Evolutionary conservation across 1,139 yeast genomes (phyloP), one percentile per base, ranked within the genome.

Genomic region (Protomyces arabidopsidicola): DNA sequence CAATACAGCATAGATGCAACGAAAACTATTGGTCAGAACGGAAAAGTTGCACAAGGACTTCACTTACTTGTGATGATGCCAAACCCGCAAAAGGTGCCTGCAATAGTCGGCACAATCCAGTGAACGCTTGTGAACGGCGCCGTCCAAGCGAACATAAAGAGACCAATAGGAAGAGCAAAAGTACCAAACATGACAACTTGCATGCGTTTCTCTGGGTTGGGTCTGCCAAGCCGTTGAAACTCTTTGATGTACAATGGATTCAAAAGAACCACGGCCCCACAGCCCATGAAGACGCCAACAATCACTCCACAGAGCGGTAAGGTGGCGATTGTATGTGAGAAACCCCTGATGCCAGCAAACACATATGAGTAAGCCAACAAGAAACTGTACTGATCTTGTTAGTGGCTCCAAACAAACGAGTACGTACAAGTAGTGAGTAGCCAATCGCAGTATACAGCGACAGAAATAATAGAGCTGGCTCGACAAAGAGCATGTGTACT

Each of bases 381-480:
- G 35, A 50, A 50, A 34, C 36, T 27, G 53, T 50, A 58, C 48
- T 42, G 24, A 3, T 16, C 12, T 4, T 16, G 24, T 42, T 2
- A 42, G 48, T 42, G 48, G 16, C 22, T 14, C 22, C 48, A n/a
- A 42, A 16, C 5, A 6, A 16, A 12, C 22, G 18, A 1, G 10
- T 6, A 2, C 48, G 6, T 42, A 42, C 48, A 6, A 50, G 31
- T 3, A 50, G 53, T 1, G 53, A 3, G 14, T 50, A 50, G 36
- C 53, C 53, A 31, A 50, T 50, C 12, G 53, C 53, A 1, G 53
- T 50, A 31, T 50, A 50, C 8, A 50, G 53, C 5, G 31, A 50
- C 6, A 50, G 34, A 16, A 62, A 54, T 38, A 82, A 73, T 18
- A 85, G 83, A 80, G 85, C 83, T 1, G 88, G 88, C 71, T 85